Conservation (phyloP, 306 rosid genomes). For the Cicer bijugum region DNA sequence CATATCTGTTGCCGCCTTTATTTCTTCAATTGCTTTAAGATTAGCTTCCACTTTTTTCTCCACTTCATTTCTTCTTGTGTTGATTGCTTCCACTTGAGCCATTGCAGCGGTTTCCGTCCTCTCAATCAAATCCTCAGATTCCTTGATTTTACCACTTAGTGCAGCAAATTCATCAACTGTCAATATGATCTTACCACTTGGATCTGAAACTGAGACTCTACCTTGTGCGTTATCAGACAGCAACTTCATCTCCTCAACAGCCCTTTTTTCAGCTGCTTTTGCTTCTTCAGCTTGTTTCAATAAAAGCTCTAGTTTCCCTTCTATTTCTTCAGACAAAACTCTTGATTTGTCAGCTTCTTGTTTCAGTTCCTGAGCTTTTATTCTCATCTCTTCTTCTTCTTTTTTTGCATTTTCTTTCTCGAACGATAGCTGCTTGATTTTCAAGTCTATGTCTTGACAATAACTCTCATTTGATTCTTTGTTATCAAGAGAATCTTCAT, state of each 20-base stretch:
- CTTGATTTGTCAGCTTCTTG: conserved; percentile 52
- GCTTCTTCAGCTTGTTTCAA: conserved; percentile 65
- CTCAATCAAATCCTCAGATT: conserved; percentile 63
- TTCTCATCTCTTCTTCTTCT: conserved; percentile 64
- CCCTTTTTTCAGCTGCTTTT: conserved; percentile 65
- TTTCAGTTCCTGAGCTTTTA: conserved; percentile 49
- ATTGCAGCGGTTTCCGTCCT: conserved; percentile 59
- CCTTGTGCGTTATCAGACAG: conserved; percentile 49
- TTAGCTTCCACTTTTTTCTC: conserved; percentile 68
- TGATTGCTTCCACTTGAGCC: conserved; percentile 58
- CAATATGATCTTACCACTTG: conserved; percentile 56
- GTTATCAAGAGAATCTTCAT: conserved; percentile 36
- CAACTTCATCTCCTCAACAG: conserved; percentile 61
- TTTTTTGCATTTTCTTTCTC: conserved; percentile 54
- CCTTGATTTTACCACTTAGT: conserved; percentile 63
- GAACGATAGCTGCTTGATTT: conserved; percentile 49
- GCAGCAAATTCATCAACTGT: conserved; percentile 63
- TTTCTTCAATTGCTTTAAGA: conserved; percentile 77
- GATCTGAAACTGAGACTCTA: conserved; percentile 40
- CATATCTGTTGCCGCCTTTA: conserved; percentile 75
- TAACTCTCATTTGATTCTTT: background rate
- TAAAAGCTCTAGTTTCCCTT: conserved; percentile 52
- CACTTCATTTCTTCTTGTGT: conserved; percentile 56
- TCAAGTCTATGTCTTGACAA: conserved; percentile 40
- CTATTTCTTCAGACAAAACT: conserved; percentile 52